Conservation (phyloP, 345 rosid genomes). For the Eucalyptus marginata region DNA sequence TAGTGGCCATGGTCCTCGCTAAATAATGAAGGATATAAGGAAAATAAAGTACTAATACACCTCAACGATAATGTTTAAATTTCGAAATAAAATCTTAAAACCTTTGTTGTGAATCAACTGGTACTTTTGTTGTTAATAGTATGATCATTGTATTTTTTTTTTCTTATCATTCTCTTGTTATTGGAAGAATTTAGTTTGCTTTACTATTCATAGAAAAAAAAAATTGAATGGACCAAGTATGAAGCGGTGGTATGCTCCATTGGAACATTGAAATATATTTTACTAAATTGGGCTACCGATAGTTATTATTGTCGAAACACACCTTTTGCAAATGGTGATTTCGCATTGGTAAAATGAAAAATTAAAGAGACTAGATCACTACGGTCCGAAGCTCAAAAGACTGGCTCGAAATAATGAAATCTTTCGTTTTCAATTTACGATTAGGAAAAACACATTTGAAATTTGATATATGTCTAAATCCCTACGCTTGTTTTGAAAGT, state of each 20-base stretch:
- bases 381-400: neutral
- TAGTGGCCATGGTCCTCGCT: neutral
- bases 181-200: no score
- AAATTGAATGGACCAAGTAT: neutral
- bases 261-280: neutral
- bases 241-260: neutral
- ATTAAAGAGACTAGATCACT: neutral
- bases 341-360: neutral
- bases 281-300: neutral
- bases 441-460: neutral
- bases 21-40: neutral
- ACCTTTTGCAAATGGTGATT: neutral
- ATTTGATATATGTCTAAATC: neutral
- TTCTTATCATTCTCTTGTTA: no score
- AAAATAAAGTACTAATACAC: neutral
- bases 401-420: neutral
- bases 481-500: neutral
- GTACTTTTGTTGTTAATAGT: no score
- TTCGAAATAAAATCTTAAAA: neutral
- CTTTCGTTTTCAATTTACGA: neutral
- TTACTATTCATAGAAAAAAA: no score
- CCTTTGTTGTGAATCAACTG: neutral
- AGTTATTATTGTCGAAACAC: neutral
- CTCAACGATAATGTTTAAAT: neutral
- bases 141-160: no score